Percentiles rank a stretch among this genome's conserved stretches.
Evolutionary conservation across 2,329 filamentous ascomycete genomes (phyloP).

Genomic region (Rhinocladiella mackenziei): DNA sequence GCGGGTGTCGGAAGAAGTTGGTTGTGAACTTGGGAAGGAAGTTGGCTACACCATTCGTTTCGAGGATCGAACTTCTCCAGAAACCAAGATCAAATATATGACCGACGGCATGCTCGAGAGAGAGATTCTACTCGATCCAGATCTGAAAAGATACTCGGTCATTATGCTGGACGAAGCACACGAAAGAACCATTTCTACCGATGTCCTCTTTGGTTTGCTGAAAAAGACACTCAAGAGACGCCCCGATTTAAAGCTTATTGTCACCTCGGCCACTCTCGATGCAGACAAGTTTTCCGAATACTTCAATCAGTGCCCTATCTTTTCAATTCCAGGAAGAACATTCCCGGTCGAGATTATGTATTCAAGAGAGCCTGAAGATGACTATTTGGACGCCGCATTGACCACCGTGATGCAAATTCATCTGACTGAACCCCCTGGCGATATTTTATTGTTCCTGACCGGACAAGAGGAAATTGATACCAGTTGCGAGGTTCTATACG

Average conservation of each 20-base stretch:
- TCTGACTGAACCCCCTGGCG: slow-evolving; percentile 82
- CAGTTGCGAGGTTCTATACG: slow-evolving; percentile 83
- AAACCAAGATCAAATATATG: slow-evolving; percentile 98
- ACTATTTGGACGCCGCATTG: slow-evolving; percentile 91
- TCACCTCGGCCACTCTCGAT: slow-evolving; percentile 93
- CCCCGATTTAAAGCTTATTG: slow-evolving; percentile 87
- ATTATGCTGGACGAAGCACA: slow-evolving; percentile 99
- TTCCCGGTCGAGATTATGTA: slow-evolving; percentile 97
- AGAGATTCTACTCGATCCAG: slow-evolving; percentile 88
- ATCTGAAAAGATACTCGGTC: slow-evolving; percentile 83
- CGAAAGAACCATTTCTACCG: slow-evolving; percentile 92
- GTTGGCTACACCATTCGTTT: slow-evolving; percentile 98
- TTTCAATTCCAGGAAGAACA: slow-evolving; percentile 90
- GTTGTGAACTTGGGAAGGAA: slow-evolving; percentile 82
- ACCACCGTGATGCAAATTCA: slow-evolving; percentile 98
- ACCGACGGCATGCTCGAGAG: slow-evolving; percentile 97
- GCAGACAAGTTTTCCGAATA: slow-evolving; percentile 97
- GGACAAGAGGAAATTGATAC: slow-evolving; percentile 98
- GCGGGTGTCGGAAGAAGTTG: slow-evolving; percentile 93
- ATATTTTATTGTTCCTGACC: slow-evolving; percentile 94
- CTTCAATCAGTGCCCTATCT: slow-evolving; percentile 93
- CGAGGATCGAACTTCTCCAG: slow-evolving; percentile 82
- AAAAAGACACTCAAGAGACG: slow-evolving; percentile 88
- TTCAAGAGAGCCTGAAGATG: slow-evolving; percentile 87
- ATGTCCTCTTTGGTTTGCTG: slow-evolving; percentile 87